A percentile compares a stretch with the other conserved stretches of the same genome.
Evolutionary conservation across 768 basidiomycete species (phyloP).

Genomic region (Candolleomyces eurysporus): DNA sequence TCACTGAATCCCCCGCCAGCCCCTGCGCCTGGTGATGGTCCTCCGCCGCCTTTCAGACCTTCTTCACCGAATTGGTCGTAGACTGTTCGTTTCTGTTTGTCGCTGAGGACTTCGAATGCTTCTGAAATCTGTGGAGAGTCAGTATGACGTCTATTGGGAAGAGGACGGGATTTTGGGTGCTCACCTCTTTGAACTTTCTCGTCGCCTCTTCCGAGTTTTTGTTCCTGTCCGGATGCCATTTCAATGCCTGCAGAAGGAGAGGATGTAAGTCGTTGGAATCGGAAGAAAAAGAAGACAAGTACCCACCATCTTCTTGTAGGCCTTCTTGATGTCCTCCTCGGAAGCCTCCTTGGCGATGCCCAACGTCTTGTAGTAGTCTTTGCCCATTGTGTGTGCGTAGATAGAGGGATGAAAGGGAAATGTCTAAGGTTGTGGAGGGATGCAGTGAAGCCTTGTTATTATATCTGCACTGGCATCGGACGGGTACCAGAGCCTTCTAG

Average conservation of each 20-base stretch:
- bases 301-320: conserved; percentile 89
- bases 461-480: neutral
- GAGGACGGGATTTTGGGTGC: conserved; percentile 11
- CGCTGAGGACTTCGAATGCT: conserved; percentile 93
- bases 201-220: conserved; percentile 81
- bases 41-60: conserved; percentile 78
- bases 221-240: conserved; percentile 96
- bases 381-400: conserved; percentile 51
- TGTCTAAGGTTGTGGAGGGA: neutral
- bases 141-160: neutral
- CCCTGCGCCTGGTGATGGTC: conserved; percentile 51
- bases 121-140: conserved; percentile 70
- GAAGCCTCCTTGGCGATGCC: conserved; percentile 70
- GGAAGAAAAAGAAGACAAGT: no score
- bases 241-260: conserved; percentile 59
- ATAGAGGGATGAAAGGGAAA: neutral
- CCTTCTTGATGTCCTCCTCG: conserved; percentile 90
- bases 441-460: conserved; percentile 16
- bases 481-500: conserved; percentile 24
- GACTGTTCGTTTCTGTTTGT: conserved; percentile 77
- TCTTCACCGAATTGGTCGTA: conserved; percentile 97
- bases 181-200: conserved; percentile 88
- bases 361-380: conserved; percentile 86
- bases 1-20: conserved; percentile 30
- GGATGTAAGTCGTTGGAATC: conserved; percentile 5